phyloP scores from a whole-genome alignment of 2,329 filamentous ascomycete species.

The Aspergillus sp. region DNA sequence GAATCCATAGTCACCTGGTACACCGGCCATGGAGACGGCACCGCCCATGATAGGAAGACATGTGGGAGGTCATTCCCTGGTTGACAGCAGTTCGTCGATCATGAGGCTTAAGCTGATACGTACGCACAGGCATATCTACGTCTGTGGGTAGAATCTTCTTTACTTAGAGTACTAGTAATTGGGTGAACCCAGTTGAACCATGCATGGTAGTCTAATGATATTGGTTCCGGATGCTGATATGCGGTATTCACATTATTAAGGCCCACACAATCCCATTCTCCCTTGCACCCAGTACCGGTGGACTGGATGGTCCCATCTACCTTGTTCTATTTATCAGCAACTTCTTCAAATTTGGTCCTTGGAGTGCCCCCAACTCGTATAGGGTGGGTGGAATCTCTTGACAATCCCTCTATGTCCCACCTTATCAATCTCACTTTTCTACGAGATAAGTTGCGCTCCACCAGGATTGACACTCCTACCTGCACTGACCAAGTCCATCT shows the following conservation, averaged over 20 bases:
- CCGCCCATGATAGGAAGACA: background rate
- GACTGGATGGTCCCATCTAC: background rate
- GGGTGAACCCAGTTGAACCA: background rate
- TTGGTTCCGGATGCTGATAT: background rate
- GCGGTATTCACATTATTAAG: background rate
- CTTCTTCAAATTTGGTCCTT: background rate
- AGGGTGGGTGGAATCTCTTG: background rate
- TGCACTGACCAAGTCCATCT: background rate
- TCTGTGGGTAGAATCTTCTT: background rate
- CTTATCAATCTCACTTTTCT: background rate
- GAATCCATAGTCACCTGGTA: background rate
- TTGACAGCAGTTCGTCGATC: slow-evolving; percentile 7
- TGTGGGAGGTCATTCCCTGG: background rate
- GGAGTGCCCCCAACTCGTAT: background rate
- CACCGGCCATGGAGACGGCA: background rate
- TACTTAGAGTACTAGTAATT: background rate
- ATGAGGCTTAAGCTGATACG: slow-evolving; percentile 1
- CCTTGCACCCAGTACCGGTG: background rate
- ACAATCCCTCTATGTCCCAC: background rate
- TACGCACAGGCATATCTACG: background rate
- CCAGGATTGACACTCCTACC: background rate
- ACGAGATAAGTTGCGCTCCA: background rate
- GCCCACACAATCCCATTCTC: background rate
- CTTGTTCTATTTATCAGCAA: background rate
- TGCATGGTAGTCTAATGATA: background rate